A percentile compares a stretch with the other conserved stretches of the same genome.
Conservation (phyloP, 352 stramenopile species). For the Sclerospora graminicola region DNA sequence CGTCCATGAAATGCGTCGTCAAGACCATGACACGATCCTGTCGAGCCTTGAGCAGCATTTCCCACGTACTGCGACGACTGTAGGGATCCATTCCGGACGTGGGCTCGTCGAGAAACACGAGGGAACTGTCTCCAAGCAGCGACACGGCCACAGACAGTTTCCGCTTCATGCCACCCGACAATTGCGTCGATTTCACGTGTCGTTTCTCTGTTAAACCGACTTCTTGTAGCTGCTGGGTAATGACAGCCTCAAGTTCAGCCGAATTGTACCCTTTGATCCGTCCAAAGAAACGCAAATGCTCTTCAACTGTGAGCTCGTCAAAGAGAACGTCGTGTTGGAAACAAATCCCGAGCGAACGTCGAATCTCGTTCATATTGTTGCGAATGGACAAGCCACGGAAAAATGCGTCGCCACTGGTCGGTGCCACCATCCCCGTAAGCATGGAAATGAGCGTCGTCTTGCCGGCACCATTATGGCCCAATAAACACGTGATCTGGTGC, state of each 20-base stretch:
- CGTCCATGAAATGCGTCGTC: conserved; percentile 94
- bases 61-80: conserved; percentile 88
- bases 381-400: conserved; percentile 65
- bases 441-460: conserved; percentile 89
- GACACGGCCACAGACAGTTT: conserved; percentile 86
- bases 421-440: conserved; percentile 79
- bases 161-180: conserved; percentile 87
- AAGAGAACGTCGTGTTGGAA: conserved; percentile 82
- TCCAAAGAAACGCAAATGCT: conserved; percentile 67
- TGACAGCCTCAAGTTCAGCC: conserved; percentile 18
- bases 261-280: conserved; percentile 46
- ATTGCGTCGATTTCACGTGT: conserved; percentile 32
- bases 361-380: conserved; percentile 66
- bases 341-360: conserved; percentile 61
- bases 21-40: conserved; percentile 72
- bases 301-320: conserved; percentile 57
- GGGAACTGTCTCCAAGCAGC: conserved; percentile 77
- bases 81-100: conserved; percentile 95
- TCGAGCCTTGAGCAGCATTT: conserved; percentile 55
- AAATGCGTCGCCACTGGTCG: conserved; percentile 41
- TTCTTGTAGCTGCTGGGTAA: conserved; percentile 35
- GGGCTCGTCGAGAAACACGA: conserved; percentile 87
- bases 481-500: conserved; percentile 85
- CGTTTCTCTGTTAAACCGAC: conserved; percentile 61
- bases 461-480: conserved; percentile 90